These are phyloP conservation scores for Eucalyptus pauciflora DNA, from an alignment of 345 rosid genomes.

Conservation along the genomic window DNA sequence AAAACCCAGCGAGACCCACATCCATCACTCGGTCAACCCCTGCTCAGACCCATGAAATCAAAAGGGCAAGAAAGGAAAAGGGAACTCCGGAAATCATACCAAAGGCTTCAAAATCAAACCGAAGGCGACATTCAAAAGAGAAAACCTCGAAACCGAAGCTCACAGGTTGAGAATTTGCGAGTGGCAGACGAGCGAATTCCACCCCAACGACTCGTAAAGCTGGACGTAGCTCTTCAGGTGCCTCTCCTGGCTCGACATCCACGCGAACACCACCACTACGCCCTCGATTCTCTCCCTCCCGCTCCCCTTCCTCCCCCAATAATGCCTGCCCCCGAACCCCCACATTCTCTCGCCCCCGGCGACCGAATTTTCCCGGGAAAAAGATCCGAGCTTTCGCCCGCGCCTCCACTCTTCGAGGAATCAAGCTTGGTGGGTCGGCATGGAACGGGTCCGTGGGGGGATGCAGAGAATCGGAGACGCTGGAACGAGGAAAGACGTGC, in stretches of 20 bases:
- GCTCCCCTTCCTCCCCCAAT: constrained; percentile 53
- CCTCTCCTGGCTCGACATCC: constrained; percentile 80
- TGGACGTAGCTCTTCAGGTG: constrained; percentile 52
- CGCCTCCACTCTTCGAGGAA: not conserved
- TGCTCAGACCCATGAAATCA: not conserved
- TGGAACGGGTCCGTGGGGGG: too few species aligned
- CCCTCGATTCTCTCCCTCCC: constrained; percentile 37
- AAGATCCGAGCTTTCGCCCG: not conserved
- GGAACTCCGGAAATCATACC: not conserved
- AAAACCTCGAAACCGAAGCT: not conserved
- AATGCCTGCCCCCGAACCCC: constrained; percentile 75
- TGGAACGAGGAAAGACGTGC: not conserved
- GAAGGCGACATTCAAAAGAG: not conserved
- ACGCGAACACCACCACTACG: constrained; percentile 65
- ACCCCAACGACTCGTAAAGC: constrained; percentile 60
- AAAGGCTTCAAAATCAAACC: not conserved
- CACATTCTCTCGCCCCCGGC: constrained; percentile 29
- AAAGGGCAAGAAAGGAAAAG: not conserved
- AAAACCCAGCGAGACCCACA: not conserved
- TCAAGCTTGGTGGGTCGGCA: not conserved
- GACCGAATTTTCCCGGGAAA: not conserved
- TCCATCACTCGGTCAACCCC: not conserved
- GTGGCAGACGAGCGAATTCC: constrained; percentile 81
- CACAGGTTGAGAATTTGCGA: constrained; percentile 79
- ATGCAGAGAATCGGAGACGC: not conserved